These are phyloP conservation scores for Wickerhamiella cacticola DNA, from an alignment of 805 yeast species.

Conservation along the genomic window DNA sequence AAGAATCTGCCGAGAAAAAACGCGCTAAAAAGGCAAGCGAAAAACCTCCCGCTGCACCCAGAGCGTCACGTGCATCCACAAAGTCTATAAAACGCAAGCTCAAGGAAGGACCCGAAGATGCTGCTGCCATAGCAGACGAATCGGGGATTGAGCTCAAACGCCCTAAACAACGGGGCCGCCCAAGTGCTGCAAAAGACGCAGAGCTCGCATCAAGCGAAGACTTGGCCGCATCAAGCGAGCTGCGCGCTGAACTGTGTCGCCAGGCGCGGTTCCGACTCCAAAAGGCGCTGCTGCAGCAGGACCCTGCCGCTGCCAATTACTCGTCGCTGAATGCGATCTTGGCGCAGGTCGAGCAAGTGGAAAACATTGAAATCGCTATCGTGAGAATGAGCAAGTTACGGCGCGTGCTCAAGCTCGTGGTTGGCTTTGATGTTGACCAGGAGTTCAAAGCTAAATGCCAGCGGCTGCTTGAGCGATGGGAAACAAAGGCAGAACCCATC, in stretches of 20 bases:
- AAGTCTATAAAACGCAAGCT: constrained; percentile 7
- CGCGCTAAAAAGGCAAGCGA: constrained; percentile 11
- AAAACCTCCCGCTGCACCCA: constrained; percentile 4
- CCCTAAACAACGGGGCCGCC: constrained; percentile 12
- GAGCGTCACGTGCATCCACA: constrained; percentile 3
- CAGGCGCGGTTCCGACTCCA: constrained; percentile 16
- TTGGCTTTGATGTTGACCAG: constrained; percentile 2
- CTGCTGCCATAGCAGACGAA: not conserved
- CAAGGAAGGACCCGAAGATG: not conserved
- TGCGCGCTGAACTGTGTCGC: constrained; percentile 15
- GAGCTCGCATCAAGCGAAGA: constrained; percentile 9
- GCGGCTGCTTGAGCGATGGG: constrained; percentile 15
- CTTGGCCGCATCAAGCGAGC: constrained; percentile 9
- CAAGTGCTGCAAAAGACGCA: not conserved
- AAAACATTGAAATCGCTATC: constrained; percentile 19
- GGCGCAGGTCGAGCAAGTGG: constrained; percentile 15
- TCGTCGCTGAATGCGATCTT: constrained; percentile 13
- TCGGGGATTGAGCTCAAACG: constrained; percentile 8
- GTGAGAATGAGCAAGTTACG: constrained; percentile 20
- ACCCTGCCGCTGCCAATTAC: constrained; percentile 5
- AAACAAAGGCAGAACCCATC: constrained; percentile 20
- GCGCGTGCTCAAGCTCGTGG: constrained; percentile 15
- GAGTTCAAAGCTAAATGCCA: constrained; percentile 9
- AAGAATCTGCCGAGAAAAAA: not conserved
- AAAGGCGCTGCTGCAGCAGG: constrained; percentile 15